Evolutionary conservation across 768 basidiomycete genomes (phyloP).

Genomic region (Daedaleopsis sinensis): DNA sequence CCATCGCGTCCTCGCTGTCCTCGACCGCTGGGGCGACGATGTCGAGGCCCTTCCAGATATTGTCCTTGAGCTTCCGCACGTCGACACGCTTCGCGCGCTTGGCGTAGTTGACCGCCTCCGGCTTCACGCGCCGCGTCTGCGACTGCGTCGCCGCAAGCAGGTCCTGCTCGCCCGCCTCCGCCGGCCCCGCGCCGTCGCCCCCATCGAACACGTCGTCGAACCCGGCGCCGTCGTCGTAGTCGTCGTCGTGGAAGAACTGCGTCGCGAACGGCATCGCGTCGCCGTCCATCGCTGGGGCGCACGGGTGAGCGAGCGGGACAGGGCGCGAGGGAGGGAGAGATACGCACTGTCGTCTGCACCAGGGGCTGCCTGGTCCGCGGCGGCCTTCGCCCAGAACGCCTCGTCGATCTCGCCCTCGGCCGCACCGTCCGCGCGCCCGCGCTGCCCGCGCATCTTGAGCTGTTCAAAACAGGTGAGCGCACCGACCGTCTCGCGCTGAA

Average conservation of each 20-base stretch:
- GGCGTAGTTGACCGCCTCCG: slow-evolving; percentile 91
- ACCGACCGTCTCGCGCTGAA: neutral
- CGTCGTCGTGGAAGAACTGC: slow-evolving; percentile 96
- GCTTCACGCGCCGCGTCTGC: slow-evolving; percentile 76
- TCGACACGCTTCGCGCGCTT: slow-evolving; percentile 97
- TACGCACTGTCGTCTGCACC: slow-evolving; percentile 67
- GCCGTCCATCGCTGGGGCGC: slow-evolving; percentile 42
- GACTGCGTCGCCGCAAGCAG: slow-evolving; percentile 80
- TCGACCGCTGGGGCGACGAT: slow-evolving; percentile 57
- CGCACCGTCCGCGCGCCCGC: slow-evolving; percentile 53
- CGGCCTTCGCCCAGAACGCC: slow-evolving; percentile 96
- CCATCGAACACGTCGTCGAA: slow-evolving; percentile 71
- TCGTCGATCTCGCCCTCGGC: slow-evolving; percentile 92
- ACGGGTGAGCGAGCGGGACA: neutral
- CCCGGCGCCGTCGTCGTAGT: slow-evolving; percentile 74
- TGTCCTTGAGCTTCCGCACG: slow-evolving; percentile 95
- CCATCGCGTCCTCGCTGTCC: slow-evolving; percentile 38
- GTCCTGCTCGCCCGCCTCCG: slow-evolving; percentile 81
- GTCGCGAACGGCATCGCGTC: slow-evolving; percentile 85
- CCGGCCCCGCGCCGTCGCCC: slow-evolving; percentile 37
- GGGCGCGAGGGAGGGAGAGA: neutral
- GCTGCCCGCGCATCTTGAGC: slow-evolving; percentile 88
- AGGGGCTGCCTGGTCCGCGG: slow-evolving; percentile 74
- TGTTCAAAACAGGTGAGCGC: slow-evolving; percentile 34
- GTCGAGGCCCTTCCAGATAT: slow-evolving; percentile 93